Percentiles rank a stretch among this genome's conserved stretches.
These are phyloP conservation scores for Populus simonii DNA, from an alignment of 345 rosid species.

Conservation along the genomic window DNA sequence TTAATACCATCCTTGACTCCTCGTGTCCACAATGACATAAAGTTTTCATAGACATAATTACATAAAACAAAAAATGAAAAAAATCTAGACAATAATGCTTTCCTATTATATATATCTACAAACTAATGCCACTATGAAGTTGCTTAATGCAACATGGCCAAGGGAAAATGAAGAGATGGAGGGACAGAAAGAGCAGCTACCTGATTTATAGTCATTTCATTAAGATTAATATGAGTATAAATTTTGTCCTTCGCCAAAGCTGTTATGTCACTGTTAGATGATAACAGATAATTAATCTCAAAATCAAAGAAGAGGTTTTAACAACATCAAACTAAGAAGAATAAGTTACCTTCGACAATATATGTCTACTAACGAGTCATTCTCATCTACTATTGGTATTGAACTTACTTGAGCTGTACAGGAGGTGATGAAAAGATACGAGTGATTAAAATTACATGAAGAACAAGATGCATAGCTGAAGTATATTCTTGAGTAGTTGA, in stretches of 20 bases:
- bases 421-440: background rate
- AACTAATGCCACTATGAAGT: background rate
- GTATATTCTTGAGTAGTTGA: background rate
- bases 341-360: constrained; percentile 32
- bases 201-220: constrained; percentile 33
- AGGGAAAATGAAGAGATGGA: background rate
- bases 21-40: background rate
- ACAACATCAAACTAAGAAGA: background rate
- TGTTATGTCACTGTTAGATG: constrained; percentile 30
- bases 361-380: constrained; percentile 28
- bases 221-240: constrained; percentile 30
- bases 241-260: constrained; percentile 33
- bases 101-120: background rate
- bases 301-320: background rate
- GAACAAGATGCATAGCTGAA: background rate
- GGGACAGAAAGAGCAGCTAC: constrained; percentile 7
- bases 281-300: background rate
- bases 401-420: constrained; percentile 31
- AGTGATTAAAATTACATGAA: background rate
- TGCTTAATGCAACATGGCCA: background rate
- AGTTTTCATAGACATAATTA: background rate
- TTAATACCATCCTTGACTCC: background rate
- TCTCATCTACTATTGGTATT: constrained; percentile 33
- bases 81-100: background rate
- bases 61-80: too few species aligned